phyloP scores from a whole-genome alignment of 1,139 yeast genomes.

The Yamadazyma kanchanaburiensis region DNA sequence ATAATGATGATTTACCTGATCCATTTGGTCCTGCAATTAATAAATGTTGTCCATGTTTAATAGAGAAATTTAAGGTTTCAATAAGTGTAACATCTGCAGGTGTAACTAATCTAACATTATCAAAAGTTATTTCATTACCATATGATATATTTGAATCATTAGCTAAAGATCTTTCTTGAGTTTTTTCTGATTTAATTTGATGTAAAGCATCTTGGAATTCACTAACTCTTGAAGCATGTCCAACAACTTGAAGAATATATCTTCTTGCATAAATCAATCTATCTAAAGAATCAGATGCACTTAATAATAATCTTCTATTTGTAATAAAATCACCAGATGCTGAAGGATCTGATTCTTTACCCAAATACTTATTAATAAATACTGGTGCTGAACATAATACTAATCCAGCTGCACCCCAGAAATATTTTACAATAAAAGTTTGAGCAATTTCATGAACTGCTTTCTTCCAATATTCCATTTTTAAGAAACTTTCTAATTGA shows the following conservation, averaged over 20 bases:
- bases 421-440: slow-evolving; percentile 82
- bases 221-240: slow-evolving; percentile 76
- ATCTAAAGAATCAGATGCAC: slow-evolving; percentile 88
- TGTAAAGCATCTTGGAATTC: slow-evolving; percentile 66
- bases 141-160: slow-evolving; percentile 18
- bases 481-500: slow-evolving; percentile 73
- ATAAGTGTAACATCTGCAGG: slow-evolving; percentile 81
- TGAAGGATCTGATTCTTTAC: slow-evolving; percentile 45
- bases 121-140: slow-evolving; percentile 65
- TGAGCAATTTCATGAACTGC: slow-evolving; percentile 76
- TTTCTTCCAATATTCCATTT: slow-evolving; percentile 72
- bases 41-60: slow-evolving; percentile 80
- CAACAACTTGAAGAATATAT: slow-evolving; percentile 79
- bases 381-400: slow-evolving; percentile 87
- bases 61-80: slow-evolving; percentile 61
- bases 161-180: slow-evolving; percentile 7
- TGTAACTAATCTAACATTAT: slow-evolving; percentile 73
- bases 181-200: slow-evolving; percentile 38
- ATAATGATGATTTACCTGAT: slow-evolving; percentile 89
- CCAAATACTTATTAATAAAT: slow-evolving; percentile 61
- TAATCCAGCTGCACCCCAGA: slow-evolving; percentile 95
- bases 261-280: slow-evolving; percentile 82
- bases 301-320: slow-evolving; percentile 78
- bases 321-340: slow-evolving; percentile 80
- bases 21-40: slow-evolving; percentile 95